Percentiles rank a stretch among this genome's conserved stretches.
Evolutionary conservation across 2,329 filamentous ascomycete genomes (phyloP).

Genomic region (Aspergillus thermomutatus): DNA sequence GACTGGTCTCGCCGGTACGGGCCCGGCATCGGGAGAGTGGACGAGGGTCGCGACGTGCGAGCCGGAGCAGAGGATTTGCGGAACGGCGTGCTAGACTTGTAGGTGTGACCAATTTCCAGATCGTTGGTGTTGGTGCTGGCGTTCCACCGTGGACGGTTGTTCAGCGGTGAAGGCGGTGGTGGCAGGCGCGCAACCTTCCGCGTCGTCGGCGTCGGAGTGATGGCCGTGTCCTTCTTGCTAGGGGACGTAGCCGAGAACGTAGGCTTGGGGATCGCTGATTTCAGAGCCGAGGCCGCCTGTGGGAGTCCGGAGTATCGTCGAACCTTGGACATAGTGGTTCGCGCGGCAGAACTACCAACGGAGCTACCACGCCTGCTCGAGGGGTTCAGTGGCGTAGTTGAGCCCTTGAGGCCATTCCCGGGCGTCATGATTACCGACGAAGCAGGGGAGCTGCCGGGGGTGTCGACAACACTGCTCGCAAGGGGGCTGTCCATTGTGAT

Average conservation of each 20-base stretch:
- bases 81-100: constrained; percentile 61
- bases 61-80: constrained; percentile 32
- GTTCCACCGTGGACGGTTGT: constrained; percentile 71
- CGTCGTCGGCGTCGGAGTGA: constrained; percentile 50
- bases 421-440: constrained; percentile 60
- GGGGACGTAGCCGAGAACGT: constrained; percentile 34
- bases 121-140: constrained; percentile 61
- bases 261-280: constrained; percentile 38
- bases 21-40: constrained; percentile 40
- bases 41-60: constrained; percentile 35
- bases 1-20: constrained; percentile 43
- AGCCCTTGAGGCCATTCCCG: constrained; percentile 49
- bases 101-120: constrained; percentile 66
- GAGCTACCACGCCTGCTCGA: constrained; percentile 49
- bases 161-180: constrained; percentile 39
- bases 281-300: constrained; percentile 30
- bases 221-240: constrained; percentile 41
- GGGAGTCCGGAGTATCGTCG: constrained; percentile 50
- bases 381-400: constrained; percentile 42
- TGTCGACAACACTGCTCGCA: constrained; percentile 65
- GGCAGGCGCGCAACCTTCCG: constrained; percentile 41
- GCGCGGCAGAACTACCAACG: constrained; percentile 39
- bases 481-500: constrained; percentile 77
- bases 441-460: constrained; percentile 68
- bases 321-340: constrained; percentile 37